A percentile compares a stretch with the other conserved stretches of the same genome.
These are phyloP conservation scores for Termitomyces heimii DNA, from an alignment of 768 basidiomycete genomes.

Conservation along the genomic window DNA sequence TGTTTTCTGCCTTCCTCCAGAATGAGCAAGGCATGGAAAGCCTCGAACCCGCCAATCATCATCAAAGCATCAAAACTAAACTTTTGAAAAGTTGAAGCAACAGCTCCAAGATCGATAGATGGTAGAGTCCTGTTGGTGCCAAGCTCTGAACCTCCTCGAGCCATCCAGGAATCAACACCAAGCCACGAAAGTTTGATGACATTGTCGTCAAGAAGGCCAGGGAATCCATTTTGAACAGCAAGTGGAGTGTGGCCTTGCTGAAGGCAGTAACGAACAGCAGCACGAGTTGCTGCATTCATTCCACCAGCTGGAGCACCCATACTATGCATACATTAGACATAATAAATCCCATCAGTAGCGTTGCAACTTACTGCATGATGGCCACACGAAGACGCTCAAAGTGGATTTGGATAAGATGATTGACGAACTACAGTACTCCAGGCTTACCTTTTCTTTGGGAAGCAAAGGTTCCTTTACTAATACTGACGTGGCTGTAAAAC, in stretches of 20 bases:
- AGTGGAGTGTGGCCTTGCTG: conserved; percentile 89
- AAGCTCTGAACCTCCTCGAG: conserved; percentile 94
- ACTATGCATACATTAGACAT: conserved; percentile 32
- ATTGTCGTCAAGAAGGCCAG: conserved; percentile 87
- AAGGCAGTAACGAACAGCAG: conserved; percentile 90
- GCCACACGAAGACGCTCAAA: conserved; percentile 69
- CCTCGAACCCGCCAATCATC: conserved; percentile 96
- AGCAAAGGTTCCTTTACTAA: conserved; percentile 50
- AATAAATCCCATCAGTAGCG: neutral
- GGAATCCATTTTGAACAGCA: conserved; percentile 93
- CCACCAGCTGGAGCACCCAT: conserved; percentile 97
- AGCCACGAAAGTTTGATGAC: conserved; percentile 89
- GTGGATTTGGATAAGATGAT: conserved; percentile 9
- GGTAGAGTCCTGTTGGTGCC: conserved; percentile 94
- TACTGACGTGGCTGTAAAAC: conserved; percentile 70
- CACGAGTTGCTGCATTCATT: conserved; percentile 97
- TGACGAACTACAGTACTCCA: neutral
- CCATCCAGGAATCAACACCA: conserved; percentile 94
- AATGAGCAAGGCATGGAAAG: conserved; percentile 73
- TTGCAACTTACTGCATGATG: conserved; percentile 74
- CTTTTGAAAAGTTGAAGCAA: conserved; percentile 90
- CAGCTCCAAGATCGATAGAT: conserved; percentile 76
- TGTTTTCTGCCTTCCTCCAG: conserved; percentile 75
- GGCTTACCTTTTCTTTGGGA: conserved; percentile 41
- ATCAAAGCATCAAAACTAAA: conserved; percentile 73